phyloP scores from a whole-genome alignment of 176 grass and related monocot species.

The Juncus effusus region DNA sequence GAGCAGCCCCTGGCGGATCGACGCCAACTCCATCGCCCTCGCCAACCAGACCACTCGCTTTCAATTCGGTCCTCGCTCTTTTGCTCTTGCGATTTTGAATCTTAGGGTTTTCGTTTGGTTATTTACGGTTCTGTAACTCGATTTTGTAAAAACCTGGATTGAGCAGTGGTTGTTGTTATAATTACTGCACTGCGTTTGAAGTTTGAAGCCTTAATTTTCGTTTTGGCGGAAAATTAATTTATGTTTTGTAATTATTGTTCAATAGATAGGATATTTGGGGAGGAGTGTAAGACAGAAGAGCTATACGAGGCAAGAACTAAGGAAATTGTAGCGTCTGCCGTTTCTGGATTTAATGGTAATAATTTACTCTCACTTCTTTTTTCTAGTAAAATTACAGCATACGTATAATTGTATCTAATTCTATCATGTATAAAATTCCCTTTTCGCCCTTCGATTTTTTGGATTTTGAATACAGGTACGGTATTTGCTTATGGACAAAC shows the following conservation, averaged over 20 bases:
- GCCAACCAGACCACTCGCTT: conserved; percentile 51
- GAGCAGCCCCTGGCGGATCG: conserved; percentile 69
- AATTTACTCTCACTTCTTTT: neutral
- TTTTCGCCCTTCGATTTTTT: neutral
- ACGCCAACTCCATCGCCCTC: conserved; percentile 60
- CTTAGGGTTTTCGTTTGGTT: no score
- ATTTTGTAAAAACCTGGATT: no score
- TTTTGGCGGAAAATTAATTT: neutral
- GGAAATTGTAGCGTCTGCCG: conserved; percentile 65
- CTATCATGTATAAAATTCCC: neutral
- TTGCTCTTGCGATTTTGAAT: no score
- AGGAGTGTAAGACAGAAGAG: conserved; percentile 55
- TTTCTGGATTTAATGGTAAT: conserved; percentile 80
- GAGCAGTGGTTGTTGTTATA: no score
- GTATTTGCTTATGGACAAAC: conserved; percentile 99
- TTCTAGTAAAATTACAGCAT: neutral
- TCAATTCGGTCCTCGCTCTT: conserved; percentile 52
- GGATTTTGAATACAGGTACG: conserved; percentile 35
- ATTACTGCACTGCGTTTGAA: neutral
- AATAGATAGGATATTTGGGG: conserved; percentile 64
- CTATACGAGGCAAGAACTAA: conserved; percentile 68
- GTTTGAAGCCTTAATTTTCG: neutral
- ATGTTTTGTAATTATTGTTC: neutral
- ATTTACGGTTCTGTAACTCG: no score
- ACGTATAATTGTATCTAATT: conserved; percentile 1